phyloP scores from a whole-genome alignment of 345 rosid species.

The Eucalyptus curtisii region DNA sequence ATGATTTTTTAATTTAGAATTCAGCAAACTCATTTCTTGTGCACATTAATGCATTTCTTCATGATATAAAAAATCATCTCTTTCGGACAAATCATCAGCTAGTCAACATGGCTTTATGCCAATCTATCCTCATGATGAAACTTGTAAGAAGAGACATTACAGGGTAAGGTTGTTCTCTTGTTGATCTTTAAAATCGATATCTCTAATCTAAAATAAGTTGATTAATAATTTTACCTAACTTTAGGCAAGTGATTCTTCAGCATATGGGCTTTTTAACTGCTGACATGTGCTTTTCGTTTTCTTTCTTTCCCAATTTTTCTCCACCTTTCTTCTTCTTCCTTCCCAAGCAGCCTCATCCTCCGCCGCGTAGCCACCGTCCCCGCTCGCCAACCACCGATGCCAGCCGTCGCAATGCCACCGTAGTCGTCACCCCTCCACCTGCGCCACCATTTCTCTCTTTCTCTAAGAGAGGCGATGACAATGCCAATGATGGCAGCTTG shows the following conservation, averaged over 20 bases:
- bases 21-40: not conserved
- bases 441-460: not conserved
- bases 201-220: not conserved
- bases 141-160: not conserved
- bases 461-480: not conserved
- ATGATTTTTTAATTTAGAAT: not conserved
- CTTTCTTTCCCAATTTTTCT: not conserved
- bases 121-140: not conserved
- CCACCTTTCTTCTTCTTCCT: not conserved
- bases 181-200: not conserved
- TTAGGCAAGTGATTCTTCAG: not conserved
- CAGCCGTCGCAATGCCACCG: accelerated
- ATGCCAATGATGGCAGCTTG: not conserved
- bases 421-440: not conserved
- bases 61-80: not conserved
- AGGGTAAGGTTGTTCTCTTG: not conserved
- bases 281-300: not conserved
- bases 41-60: not conserved
- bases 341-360: not conserved
- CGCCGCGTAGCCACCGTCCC: not conserved
- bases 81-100: not conserved
- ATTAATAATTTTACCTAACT: not conserved
- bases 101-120: not conserved
- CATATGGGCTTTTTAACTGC: not conserved
- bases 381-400: not conserved